These are phyloP conservation scores for Antrodiella citrinella DNA, from an alignment of 768 basidiomycete species.

Conservation along the genomic window DNA sequence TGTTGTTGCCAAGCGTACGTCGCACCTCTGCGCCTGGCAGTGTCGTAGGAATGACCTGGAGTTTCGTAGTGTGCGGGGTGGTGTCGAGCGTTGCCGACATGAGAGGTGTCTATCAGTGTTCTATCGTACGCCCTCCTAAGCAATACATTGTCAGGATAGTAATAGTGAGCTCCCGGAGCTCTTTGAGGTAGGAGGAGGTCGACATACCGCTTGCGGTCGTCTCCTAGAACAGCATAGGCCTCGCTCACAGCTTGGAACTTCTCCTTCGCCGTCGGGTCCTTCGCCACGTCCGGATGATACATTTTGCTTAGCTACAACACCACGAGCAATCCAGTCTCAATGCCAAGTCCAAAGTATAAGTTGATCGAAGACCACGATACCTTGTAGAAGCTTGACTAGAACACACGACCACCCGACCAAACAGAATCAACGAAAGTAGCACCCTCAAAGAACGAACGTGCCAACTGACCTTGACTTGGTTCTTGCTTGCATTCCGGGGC, in stretches of 20 bases:
- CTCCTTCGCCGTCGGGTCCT: constrained; percentile 28
- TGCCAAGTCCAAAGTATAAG: constrained; percentile 10
- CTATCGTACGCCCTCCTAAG: constrained; percentile 28
- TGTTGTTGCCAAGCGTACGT: constrained; percentile 29
- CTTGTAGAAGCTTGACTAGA: constrained; percentile 30
- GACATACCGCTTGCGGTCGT: constrained; percentile 36
- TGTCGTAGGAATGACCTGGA: too few species aligned
- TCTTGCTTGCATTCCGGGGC: constrained; percentile 24
- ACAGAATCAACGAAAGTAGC: too few species aligned
- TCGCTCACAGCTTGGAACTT: constrained; percentile 40
- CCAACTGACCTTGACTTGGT: constrained; percentile 32
- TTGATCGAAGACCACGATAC: constrained; percentile 16
- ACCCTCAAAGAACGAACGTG: too few species aligned
- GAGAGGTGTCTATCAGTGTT: constrained; percentile 9
- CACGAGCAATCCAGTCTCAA: too few species aligned
- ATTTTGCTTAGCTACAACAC: constrained; percentile 36
- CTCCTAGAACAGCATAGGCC: constrained; percentile 36
- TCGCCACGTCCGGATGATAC: constrained; percentile 37
- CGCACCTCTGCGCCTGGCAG: constrained; percentile 25
- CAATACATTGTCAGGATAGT: not conserved
- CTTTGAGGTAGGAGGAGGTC: not conserved
- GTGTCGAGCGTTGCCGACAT: constrained; percentile 4
- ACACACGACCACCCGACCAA: too few species aligned
- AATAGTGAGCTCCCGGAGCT: not conserved
- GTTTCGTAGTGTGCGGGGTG: constrained; percentile 8